Evolutionary conservation across 2,329 filamentous ascomycete genomes (phyloP).

Genomic region (Cadophora gregata): DNA sequence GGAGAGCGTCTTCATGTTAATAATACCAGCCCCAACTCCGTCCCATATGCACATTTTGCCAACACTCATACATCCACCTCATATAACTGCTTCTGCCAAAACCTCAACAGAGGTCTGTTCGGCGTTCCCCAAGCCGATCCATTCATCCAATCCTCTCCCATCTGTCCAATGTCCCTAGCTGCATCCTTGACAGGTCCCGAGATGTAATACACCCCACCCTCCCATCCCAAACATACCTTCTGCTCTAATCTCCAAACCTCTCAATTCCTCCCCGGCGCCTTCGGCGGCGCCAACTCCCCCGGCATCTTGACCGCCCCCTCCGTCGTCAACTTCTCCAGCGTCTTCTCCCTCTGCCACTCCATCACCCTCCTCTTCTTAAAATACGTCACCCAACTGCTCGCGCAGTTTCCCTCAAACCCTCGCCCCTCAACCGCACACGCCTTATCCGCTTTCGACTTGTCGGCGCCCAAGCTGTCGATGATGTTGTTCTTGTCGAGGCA

Average conservation of each 20-base stretch:
- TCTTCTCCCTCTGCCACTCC: constrained; percentile 84
- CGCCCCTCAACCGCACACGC: constrained; percentile 65
- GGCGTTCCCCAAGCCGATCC: neutral
- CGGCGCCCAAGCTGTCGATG: constrained; percentile 69
- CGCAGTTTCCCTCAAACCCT: constrained; percentile 84
- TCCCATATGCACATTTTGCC: constrained; percentile 19
- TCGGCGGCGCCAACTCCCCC: constrained; percentile 35
- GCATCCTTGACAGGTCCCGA: neutral
- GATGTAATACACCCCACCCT: neutral
- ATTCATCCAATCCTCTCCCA: neutral
- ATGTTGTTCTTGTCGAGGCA: constrained; percentile 86
- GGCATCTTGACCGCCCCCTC: constrained; percentile 72
- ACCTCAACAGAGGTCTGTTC: neutral
- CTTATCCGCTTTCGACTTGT: constrained; percentile 58
- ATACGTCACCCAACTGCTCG: constrained; percentile 93
- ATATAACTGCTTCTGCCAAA: neutral
- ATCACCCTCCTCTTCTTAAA: constrained; percentile 97
- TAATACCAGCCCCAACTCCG: constrained; percentile 23
- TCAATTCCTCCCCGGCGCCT: constrained; percentile 27
- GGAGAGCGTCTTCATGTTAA: constrained; percentile 8
- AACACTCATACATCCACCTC: neutral
- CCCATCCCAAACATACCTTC: neutral
- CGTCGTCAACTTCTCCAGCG: constrained; percentile 74
- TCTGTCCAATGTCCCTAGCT: too few relatives aligned
- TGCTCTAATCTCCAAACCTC: too few relatives aligned